Conservation (phyloP, 768 basidiomycete genomes). For the Jaapia argillacea region DNA sequence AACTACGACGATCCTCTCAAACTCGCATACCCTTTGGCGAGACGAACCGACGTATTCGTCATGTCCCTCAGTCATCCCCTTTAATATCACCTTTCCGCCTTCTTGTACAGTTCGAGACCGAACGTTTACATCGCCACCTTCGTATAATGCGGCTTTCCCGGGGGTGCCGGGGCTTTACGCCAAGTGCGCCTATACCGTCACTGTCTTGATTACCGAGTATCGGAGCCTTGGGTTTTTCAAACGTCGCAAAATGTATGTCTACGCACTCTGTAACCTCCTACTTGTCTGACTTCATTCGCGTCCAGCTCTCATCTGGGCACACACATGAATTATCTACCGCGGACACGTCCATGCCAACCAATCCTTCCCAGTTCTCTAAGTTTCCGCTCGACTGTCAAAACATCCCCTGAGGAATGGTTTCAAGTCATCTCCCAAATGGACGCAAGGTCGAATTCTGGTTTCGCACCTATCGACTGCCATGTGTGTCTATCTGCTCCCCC, state of each 20-base stretch:
- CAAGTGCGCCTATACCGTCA: neutral
- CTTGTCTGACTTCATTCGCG: neutral
- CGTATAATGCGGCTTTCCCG: neutral
- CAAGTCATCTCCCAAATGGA: constrained; percentile 35
- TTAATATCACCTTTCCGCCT: neutral
- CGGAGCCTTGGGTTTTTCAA: constrained; percentile 3
- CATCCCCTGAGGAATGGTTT: constrained; percentile 58
- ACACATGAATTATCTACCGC: constrained; percentile 43
- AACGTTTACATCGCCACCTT: neutral
- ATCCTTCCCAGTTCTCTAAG: constrained; percentile 31
- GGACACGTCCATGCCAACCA: constrained; percentile 43
- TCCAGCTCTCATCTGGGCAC: constrained; percentile 24
- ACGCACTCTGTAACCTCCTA: constrained; percentile 11
- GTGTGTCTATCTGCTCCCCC: constrained; percentile 26
- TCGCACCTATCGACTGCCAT: constrained; percentile 36
- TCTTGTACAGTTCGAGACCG: neutral
- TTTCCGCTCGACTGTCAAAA: constrained; percentile 51
- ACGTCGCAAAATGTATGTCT: neutral
- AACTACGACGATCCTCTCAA: neutral
- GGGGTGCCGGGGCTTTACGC: neutral
- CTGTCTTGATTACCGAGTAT: constrained; percentile 2
- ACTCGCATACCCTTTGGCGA: neutral
- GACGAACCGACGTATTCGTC: neutral
- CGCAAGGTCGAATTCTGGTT: constrained; percentile 20
- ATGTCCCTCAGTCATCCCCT: neutral